These are phyloP conservation scores for Trichomonas vaginalis DNA, from an alignment of 208 protist species.

Conservation along the genomic window DNA sequence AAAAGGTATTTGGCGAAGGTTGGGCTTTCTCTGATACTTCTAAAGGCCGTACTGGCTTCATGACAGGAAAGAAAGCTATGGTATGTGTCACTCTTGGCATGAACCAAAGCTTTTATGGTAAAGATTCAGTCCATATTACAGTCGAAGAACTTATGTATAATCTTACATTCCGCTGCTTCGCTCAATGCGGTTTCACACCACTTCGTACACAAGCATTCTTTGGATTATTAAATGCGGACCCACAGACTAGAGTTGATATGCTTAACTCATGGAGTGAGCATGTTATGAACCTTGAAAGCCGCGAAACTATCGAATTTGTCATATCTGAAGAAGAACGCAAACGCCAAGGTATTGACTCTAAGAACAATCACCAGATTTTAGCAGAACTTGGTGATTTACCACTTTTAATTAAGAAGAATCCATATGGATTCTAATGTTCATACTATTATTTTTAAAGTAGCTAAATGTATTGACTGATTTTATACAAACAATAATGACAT, in stretches of 20 bases:
- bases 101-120: background rate
- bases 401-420: background rate
- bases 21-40: background rate
- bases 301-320: background rate
- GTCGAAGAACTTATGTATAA: slow-evolving; percentile 12
- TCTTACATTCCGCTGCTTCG: background rate
- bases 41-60: background rate
- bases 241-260: background rate
- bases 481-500: too few species aligned
- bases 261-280: background rate
- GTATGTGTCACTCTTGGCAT: background rate
- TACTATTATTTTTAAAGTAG: too few species aligned
- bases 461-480: too few species aligned
- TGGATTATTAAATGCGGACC: background rate
- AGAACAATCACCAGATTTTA: background rate
- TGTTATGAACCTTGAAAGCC: background rate
- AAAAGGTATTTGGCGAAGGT: slow-evolving; percentile 15
- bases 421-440: background rate
- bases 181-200: slow-evolving; percentile 2
- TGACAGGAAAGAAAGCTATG: slow-evolving; percentile 7
- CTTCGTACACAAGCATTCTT: background rate
- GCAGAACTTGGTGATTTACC: background rate
- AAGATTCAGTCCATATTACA: background rate
- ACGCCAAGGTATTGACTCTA: background rate
- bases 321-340: background rate